Evolutionary conservation across 441 rosid species (phyloP).

Genomic region (Populus hybrid): DNA sequence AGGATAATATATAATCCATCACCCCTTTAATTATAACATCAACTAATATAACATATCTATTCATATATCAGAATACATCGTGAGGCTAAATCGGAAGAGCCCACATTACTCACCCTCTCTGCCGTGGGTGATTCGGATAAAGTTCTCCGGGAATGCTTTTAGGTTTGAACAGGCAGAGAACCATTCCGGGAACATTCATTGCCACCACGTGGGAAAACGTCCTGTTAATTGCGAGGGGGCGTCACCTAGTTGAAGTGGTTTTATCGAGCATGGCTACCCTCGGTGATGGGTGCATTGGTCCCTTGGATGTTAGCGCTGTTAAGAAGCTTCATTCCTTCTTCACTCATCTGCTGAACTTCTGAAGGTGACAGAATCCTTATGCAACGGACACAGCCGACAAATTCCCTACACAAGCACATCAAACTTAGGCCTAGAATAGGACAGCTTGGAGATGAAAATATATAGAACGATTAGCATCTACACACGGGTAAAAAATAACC

Average conservation of each 20-base stretch:
- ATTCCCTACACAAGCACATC: constrained; percentile 52
- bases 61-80: constrained; percentile 3
- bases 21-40: not conserved
- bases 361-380: constrained; percentile 93
- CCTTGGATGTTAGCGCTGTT: constrained; percentile 64
- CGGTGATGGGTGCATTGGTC: constrained; percentile 34
- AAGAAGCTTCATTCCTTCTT: constrained; percentile 95
- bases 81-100: not conserved
- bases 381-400: constrained; percentile 94
- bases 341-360: constrained; percentile 98
- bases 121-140: not conserved
- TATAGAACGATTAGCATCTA: not conserved
- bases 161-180: not conserved
- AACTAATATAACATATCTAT: not conserved
- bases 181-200: not conserved
- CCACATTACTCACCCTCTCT: not conserved
- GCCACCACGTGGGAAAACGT: not conserved
- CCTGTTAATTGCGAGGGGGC: not conserved
- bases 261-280: constrained; percentile 21
- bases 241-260: not conserved
- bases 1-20: not conserved
- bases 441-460: not conserved
- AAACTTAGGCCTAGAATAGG: constrained; percentile 6
- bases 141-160: not conserved
- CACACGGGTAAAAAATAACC: not conserved